Base-by-base conservation (phyloP, 2,329 filamentous ascomycete species). In the Helminthosporium solani region DNA sequence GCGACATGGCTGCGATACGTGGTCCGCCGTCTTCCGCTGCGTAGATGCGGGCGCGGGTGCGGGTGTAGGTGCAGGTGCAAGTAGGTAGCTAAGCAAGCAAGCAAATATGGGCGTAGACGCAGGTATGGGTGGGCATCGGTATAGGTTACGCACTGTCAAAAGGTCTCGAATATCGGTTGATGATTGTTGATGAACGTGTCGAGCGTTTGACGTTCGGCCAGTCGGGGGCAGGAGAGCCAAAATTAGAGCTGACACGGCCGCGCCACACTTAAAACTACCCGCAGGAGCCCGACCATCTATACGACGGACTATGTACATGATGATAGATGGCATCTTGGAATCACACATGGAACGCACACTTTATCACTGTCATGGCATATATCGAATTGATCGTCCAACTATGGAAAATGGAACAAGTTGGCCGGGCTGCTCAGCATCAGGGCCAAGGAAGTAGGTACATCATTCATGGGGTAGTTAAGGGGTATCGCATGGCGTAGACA, bases 1-100 rank as follows among this genome's bases (percentile, higher is more conserved):
- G 73, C 68, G 74, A 74, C 74, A 76, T 76, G 28, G 9, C 28
- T 27, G 18, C 15, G 49, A 37, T 59, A 54, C 38, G 28, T 40
- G 45, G 52, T 67, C 60, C 57, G 63, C 62, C 58, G 56, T 46
- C 52, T 54, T 67, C 63, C 60, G 64, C 62, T 50, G 46, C 47
- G 47, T 39, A 48, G 44, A 46, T 44, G 43, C 50, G 57, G 48
- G 52, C 41, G 42, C 12, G 19, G 34, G 19, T 15, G 12, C 9
- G 34, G 33, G 15, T 3, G 33, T n/a, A 19, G 33, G 18, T n/a
- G n/a, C n/a, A n/a, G n/a, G n/a, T n/a, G n/a, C n/a, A n/a, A n/a
- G n/a, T n/a, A n/a, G n/a, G n/a, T n/a, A n/a, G n/a, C n/a, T n/a
- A n/a, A n/a, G n/a, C n/a, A n/a, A n/a, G n/a, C n/a, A n/a, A n/a